Evolutionary conservation across 768 basidiomycete genomes (phyloP), one percentile per base, ranked within the genome.

Genomic region (Mycena haematopus): DNA sequence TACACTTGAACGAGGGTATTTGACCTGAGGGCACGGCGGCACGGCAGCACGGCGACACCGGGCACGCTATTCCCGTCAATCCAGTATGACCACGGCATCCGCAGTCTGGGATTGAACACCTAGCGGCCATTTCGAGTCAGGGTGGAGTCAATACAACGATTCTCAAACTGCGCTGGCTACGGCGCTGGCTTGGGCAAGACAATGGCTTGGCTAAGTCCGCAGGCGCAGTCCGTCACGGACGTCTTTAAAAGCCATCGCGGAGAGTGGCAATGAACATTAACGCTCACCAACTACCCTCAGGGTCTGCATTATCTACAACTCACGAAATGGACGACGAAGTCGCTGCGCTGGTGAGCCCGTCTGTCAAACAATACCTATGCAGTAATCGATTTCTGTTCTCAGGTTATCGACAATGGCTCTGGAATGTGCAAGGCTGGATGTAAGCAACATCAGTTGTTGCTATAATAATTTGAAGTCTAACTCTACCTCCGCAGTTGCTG

Each of bases 381-480:
- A 19, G 5, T 24, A 29, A 17, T 44, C 36, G 4, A 44, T 25
- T 17, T 3, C 10, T 5, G 14, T 33, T 19, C 6, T 7, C 29
- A 61, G 60, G 60, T 61, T 50, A 31, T 61, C 46, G 60, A 61
- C n/a, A 55, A 55, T 42, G 60, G 60, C 21, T 61, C 60, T 2
- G 60, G 60, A 13, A 61, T 40, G 46, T 54, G 53, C 60, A 61
- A 61, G 24, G 60, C 53, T 9, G 60, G 60, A 13, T 61, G 60
- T 51, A 44, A 55, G 60, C 8, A 1, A n/a, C 19, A 35, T 25
- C 27, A 6, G 3, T 2, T 17, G 17, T 13, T 17, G n/a, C n/a
- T n/a, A n/a, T n/a, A n/a, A n/a, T n/a, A n/a, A n/a, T n/a, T 6
- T 38, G 36, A 11, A 19, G n/a, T 1, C 22, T 61, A 25, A 50